Evolutionary conservation across 2,329 filamentous ascomycete species (phyloP).

Genomic region (Sporothrix globosa): DNA sequence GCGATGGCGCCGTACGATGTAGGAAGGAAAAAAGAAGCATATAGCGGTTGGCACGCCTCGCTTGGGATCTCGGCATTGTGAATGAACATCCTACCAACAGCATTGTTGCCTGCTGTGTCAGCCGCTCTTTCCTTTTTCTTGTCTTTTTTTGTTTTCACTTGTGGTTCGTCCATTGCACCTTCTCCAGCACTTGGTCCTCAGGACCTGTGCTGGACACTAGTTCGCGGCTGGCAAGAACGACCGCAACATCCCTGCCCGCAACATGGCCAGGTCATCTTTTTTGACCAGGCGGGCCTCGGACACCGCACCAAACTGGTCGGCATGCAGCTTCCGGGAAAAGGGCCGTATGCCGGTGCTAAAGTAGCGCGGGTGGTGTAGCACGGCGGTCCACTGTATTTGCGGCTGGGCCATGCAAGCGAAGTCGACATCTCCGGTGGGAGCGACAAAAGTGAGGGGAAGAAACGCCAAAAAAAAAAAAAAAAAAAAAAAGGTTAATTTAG

Average conservation of each 20-base stretch:
- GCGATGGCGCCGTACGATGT: neutral
- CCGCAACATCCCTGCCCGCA: neutral
- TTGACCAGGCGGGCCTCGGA: neutral
- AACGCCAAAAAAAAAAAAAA: neutral
- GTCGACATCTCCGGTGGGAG: constrained; percentile 7
- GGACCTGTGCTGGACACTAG: neutral
- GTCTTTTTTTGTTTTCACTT: neutral
- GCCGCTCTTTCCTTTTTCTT: neutral
- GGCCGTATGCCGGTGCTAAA: constrained; percentile 27
- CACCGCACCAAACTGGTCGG: constrained; percentile 26
- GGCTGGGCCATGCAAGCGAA: neutral
- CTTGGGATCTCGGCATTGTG: constrained; percentile 3
- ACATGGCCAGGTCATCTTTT: neutral
- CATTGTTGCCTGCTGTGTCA: neutral
- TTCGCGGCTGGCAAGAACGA: neutral
- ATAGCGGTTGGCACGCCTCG: neutral
- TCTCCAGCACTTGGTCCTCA: constrained; percentile 1
- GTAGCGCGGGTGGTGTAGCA: constrained; percentile 5
- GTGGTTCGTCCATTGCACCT: neutral
- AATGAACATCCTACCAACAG: neutral
- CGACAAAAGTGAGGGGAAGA: neutral
- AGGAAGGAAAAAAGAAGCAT: neutral
- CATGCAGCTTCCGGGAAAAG: constrained; percentile 27
- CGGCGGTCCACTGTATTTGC: neutral
- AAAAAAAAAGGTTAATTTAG: neutral